These are phyloP conservation scores for Desmodesmus armatus DNA, from an alignment of 139 green algal genomes.

Conservation along the genomic window DNA sequence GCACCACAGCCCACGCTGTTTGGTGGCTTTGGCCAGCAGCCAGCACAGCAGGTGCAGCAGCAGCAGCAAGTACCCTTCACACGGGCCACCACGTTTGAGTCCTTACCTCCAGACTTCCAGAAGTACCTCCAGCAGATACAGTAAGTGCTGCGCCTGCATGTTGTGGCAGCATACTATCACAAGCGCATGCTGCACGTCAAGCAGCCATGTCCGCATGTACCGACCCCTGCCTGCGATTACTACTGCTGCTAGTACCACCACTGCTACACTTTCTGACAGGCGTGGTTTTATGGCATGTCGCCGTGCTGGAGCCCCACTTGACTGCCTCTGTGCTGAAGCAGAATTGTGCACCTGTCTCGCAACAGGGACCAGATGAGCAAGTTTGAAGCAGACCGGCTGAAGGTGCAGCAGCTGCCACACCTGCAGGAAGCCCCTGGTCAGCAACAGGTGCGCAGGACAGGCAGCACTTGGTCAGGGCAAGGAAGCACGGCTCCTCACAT, in stretches of 20 bases:
- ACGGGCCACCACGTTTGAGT: constrained; percentile 33
- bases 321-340: neutral
- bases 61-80: constrained; percentile 25
- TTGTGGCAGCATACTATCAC: too few species aligned
- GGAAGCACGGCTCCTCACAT: too few species aligned
- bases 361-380: constrained; percentile 40
- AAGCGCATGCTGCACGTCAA: too few species aligned
- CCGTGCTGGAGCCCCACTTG: too few species aligned
- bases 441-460: constrained; percentile 28
- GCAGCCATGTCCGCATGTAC: too few species aligned
- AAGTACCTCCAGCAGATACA: constrained; percentile 32
- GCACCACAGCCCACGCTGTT: constrained; percentile 3
- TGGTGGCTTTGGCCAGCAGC: neutral
- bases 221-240: too few species aligned
- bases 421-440: constrained; percentile 16
- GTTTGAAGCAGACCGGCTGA: constrained; percentile 33
- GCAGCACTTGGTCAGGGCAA: too few species aligned
- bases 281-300: too few species aligned
- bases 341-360: too few species aligned
- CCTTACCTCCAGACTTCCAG: neutral
- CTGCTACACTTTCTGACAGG: too few species aligned
- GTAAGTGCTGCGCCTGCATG: too few species aligned
- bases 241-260: too few species aligned
- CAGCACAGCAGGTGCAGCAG: constrained; percentile 7
- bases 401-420: constrained; percentile 21